Evolutionary conservation across 163 green algal genomes (phyloP), one percentile per base, ranked within the genome.

Genomic region (Volvox carteri): DNA sequence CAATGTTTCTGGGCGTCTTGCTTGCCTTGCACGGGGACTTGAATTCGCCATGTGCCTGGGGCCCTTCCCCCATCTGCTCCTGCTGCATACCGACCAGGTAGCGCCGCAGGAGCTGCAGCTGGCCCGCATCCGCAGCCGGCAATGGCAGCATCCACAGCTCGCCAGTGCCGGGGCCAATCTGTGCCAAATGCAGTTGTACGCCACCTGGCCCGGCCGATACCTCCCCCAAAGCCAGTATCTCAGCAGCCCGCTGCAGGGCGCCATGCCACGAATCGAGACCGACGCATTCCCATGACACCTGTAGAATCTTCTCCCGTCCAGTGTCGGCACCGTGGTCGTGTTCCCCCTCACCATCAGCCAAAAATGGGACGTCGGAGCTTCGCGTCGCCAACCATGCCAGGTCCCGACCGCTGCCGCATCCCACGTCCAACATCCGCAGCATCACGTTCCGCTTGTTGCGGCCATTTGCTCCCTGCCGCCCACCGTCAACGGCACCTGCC

Each of bases 341-440:
- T n/a, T n/a, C n/a, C n/a, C n/a, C n/a, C n/a, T n/a, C n/a, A n/a
- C n/a, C n/a, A n/a, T n/a, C n/a, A n/a, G n/a, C n/a, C n/a, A n/a
- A n/a, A n/a, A n/a, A n/a, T n/a, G n/a, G 65, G 42, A 78, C 28
- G 23, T 44, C 25, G 2, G 35, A 25, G 25, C 74, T 35, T 4
- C 90, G 83, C 18, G 86, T 70, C 2, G 89, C 67, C 4, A 94
- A 84, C 91, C 91, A 94, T 14, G 78, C 83, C 0, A 93, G 78
- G 54, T 94, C 90, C 16, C 91, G 75, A 9, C 91, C 91, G 41
- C 91, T 94, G 75, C 91, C 91, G 56, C 91, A 94, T n/a, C 91
- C 91, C 7, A 93, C 44, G 52, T 94, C 91, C 75, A 94, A 77
- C 23, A 77, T 72, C 16, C 81, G 79, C 18, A 94, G 21, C 14